These are phyloP conservation scores for Draba incana DNA, from an alignment of 345 rosid species.

Conservation along the genomic window DNA sequence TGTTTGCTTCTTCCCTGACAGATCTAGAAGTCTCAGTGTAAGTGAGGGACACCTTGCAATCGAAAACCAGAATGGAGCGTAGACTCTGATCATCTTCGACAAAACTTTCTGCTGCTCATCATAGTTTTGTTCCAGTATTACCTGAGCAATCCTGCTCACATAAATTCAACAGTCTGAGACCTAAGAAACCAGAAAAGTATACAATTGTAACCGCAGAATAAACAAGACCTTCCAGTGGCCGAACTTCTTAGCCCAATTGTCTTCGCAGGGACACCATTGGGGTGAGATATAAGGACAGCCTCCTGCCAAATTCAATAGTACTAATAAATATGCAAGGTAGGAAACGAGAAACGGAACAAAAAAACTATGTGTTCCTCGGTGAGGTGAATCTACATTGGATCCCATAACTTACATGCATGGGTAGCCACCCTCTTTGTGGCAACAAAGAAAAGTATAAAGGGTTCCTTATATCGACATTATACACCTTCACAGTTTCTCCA, in stretches of 20 bases:
- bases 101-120: constrained; percentile 57
- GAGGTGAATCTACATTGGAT: constrained; percentile 25
- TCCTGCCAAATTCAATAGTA: constrained; percentile 56
- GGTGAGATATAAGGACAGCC: constrained; percentile 87
- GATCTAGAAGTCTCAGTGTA: constrained; percentile 60
- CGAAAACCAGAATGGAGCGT: constrained; percentile 92
- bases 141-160: constrained; percentile 75
- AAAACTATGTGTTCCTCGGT: constrained; percentile 7
- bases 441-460: constrained; percentile 74
- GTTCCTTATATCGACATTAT: constrained; percentile 70
- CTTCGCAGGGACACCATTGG: constrained; percentile 72
- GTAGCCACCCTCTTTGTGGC: constrained; percentile 91
- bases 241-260: constrained; percentile 80
- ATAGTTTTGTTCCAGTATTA: constrained; percentile 83
- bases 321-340: constrained; percentile 24
- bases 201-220: constrained; percentile 29
- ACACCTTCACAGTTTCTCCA: constrained; percentile 72
- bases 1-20: constrained; percentile 53
- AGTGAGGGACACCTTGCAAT: constrained; percentile 88
- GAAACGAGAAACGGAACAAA: constrained; percentile 16
- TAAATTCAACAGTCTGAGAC: constrained; percentile 38
- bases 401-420: constrained; percentile 59
- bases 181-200: constrained; percentile 7
- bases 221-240: constrained; percentile 78
- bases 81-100: constrained; percentile 72